Evolutionary conservation across 2,329 filamentous ascomycete genomes (phyloP).

Genomic region (Grosmannia penicillata): DNA sequence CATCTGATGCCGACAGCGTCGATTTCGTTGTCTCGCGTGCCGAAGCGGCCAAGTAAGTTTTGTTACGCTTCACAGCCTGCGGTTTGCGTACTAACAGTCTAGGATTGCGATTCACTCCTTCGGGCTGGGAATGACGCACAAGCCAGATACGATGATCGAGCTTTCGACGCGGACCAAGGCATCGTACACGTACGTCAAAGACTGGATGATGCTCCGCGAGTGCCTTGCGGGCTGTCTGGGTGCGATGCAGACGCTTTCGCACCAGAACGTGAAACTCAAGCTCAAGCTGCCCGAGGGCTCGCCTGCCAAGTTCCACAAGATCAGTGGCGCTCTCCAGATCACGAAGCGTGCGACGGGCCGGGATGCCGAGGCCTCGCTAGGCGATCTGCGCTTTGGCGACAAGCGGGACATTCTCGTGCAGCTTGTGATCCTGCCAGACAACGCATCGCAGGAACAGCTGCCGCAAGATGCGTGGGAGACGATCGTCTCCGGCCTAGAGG

Average conservation of each 20-base stretch:
- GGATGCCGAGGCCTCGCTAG: conserved; percentile 83
- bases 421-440: conserved; percentile 81
- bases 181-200: conserved; percentile 95
- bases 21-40: conserved; percentile 95
- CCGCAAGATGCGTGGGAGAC: conserved; percentile 96
- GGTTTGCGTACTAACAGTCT: conserved; percentile 12
- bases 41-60: conserved; percentile 80
- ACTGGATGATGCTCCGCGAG: conserved; percentile 99
- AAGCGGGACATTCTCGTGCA: conserved; percentile 90
- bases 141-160: conserved; percentile 98
- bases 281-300: conserved; percentile 89
- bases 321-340: conserved; percentile 88
- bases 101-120: conserved; percentile 94
- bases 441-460: conserved; percentile 62
- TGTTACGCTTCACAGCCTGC: neutral
- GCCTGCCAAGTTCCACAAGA: conserved; percentile 96
- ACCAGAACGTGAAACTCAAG: conserved; percentile 95
- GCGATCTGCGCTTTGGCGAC: conserved; percentile 88
- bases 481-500: conserved; percentile 88
- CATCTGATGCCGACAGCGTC: conserved; percentile 84
- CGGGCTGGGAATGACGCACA: conserved; percentile 89
- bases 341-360: conserved; percentile 91
- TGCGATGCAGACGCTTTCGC: conserved; percentile 83
- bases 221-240: conserved; percentile 89
- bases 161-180: conserved; percentile 90